Evolutionary conservation across 176 grass and related monocot genomes (phyloP).

Genomic region (Elymus sibiricus): DNA sequence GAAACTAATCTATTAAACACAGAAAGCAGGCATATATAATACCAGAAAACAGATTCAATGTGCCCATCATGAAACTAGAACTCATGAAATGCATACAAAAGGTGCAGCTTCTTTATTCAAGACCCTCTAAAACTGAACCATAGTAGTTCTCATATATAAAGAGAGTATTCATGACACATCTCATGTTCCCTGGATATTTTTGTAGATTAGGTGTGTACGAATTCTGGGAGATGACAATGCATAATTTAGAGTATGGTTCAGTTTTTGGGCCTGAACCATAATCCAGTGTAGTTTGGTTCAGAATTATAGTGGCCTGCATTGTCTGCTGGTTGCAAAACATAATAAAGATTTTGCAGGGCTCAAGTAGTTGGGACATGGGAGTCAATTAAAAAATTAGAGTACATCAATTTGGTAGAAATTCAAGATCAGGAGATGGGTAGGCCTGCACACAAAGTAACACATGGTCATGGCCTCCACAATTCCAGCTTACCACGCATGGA

Average conservation of each 20-base stretch:
- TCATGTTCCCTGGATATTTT: not conserved
- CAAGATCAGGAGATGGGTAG: not conserved
- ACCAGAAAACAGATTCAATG: not conserved
- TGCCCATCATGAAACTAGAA: not conserved
- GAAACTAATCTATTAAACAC: not conserved
- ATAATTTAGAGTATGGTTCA: not conserved
- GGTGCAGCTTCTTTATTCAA: not conserved
- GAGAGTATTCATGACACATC: not conserved
- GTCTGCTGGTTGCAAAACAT: conserved; percentile 23
- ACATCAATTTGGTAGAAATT: not conserved
- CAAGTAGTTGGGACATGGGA: not conserved
- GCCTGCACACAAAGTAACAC: not conserved
- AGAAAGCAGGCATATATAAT: not conserved
- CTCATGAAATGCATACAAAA: not conserved
- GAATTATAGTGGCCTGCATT: conserved; percentile 83
- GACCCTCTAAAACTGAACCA: not conserved
- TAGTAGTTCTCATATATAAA: not conserved
- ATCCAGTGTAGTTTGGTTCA: conserved; percentile 67
- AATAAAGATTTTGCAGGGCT: not conserved
- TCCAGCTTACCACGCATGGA: not conserved
- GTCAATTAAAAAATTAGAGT: not conserved
- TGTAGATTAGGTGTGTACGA: not conserved
- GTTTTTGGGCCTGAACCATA: too few species aligned
- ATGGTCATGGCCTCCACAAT: not conserved
- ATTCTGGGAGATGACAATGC: not conserved